Evolutionary conservation across 345 rosid species (phyloP).

Genomic region (Moricandia moricandioides): DNA sequence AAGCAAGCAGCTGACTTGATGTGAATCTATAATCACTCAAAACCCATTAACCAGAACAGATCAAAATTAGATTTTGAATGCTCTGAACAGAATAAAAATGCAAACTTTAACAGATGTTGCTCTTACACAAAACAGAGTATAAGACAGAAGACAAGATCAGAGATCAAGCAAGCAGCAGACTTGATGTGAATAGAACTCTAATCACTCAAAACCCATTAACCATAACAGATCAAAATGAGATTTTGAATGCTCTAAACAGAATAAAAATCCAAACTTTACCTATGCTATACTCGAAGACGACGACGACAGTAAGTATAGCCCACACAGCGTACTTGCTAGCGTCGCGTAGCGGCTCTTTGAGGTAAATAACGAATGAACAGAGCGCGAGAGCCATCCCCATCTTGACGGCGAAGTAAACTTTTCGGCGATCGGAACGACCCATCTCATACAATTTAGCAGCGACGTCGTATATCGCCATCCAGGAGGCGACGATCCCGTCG

Average conservation of each 20-base stretch:
- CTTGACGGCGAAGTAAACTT: conserved; percentile 56
- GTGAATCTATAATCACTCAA: background rate
- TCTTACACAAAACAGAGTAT: conserved; percentile 37
- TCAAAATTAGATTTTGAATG: background rate
- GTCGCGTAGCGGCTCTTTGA: conserved; percentile 53
- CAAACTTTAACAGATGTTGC: conserved; percentile 31
- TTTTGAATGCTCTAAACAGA: background rate
- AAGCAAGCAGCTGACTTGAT: background rate
- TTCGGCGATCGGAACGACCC: conserved; percentile 80
- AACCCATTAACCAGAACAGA: background rate
- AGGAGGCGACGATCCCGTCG: conserved; percentile 41
- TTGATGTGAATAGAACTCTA: background rate
- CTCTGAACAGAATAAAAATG: background rate
- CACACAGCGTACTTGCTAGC: conserved; percentile 72
- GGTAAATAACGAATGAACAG: conserved; percentile 58
- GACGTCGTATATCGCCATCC: conserved; percentile 37
- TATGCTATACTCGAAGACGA: conserved; percentile 84
- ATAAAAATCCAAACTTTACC: conserved; percentile 38
- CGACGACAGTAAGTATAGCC: conserved; percentile 86
- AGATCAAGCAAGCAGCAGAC: background rate
- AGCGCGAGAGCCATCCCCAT: conserved; percentile 73
- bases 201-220: background rate
- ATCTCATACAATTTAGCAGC: conserved; percentile 48
- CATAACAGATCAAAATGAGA: background rate
- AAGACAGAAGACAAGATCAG: background rate